A percentile compares a stretch with the other conserved stretches of the same genome.
Conservation (phyloP, 306 rosid genomes). For the Echinosophora koreensis region DNA sequence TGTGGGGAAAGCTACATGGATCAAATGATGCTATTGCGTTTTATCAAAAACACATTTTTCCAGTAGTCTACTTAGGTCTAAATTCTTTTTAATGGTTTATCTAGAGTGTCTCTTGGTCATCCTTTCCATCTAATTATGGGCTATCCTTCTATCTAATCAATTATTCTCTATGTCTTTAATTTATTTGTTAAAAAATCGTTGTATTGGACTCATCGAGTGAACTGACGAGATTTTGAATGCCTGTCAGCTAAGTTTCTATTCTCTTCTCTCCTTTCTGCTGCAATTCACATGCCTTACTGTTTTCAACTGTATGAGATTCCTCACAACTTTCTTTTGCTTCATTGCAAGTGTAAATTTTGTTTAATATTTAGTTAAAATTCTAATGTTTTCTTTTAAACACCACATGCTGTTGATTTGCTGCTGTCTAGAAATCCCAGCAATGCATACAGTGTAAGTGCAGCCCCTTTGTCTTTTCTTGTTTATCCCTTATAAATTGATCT, state of each 20-base stretch:
- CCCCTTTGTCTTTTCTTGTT: too few relatives aligned
- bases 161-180: too few relatives aligned
- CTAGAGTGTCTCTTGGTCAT: too few relatives aligned
- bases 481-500: background rate
- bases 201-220: too few relatives aligned
- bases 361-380: background rate
- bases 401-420: background rate
- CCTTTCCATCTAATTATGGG: too few relatives aligned
- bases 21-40: too few relatives aligned
- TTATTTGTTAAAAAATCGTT: too few relatives aligned
- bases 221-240: background rate
- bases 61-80: too few relatives aligned
- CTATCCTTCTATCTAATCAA: too few relatives aligned
- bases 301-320: background rate
- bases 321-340: background rate
- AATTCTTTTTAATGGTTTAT: too few relatives aligned
- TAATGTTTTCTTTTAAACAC: background rate
- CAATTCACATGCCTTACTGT: background rate
- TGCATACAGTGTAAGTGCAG: background rate
- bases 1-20: too few relatives aligned
- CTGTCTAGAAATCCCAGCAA: conserved; percentile 3
- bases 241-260: background rate
- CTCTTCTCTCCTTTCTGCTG: conserved; percentile 2
- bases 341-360: background rate
- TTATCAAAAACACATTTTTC: too few relatives aligned